Base-by-base conservation (phyloP, 2,329 filamentous ascomycete genomes). In the Rhytidhysteron rufulum region DNA sequence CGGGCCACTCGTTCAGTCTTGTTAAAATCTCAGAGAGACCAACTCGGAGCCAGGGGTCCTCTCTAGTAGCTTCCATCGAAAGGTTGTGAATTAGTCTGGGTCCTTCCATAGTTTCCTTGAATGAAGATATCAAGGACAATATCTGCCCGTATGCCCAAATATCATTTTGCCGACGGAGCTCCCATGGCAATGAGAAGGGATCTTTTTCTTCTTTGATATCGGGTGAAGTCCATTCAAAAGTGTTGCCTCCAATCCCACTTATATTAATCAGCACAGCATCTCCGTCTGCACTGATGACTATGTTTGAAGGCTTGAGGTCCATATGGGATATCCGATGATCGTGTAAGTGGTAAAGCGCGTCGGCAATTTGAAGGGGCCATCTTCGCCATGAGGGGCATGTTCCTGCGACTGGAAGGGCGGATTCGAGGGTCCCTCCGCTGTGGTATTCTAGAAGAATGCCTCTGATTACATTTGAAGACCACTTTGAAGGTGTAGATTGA, bases 281-380 rank as follows among this genome's bases (percentile, higher is more conserved):
- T 3, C 37, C 18, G 11, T 33, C 33, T 32, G 4, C 37, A 39
- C 37, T 47, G 22, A 54, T 31, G 20, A 51, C 41, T 29, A 53
- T 45, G 16, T 57, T 55, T 21, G 11, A 33, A 18, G 46, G 47
- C 34, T 57, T 55, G 18, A 53, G 34, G 42, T 57, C 51, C 45
- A 57, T 53, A 40, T 57, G 42, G 5, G 48, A 33, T 31, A 54
- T 42, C 13, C 43, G 44, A 10, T n/a, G 9, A 13, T 39, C 4
- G 43, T 58, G 49, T 24, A 57, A 34, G 17, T 8, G 17, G 13
- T n/a, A 9, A 10, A 33, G 31, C 17, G 31, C 31, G 17, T 9
- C 17, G 17, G 31, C 31, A 9, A 16, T 33, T 16, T 33, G 31
- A 9, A 33, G 17, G 8, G 31, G 9, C 31, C 31, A 33, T 18